Evolutionary conservation across 257 asterid genomes (phyloP).

Genomic region (Nicotiana tomentosiformis): DNA sequence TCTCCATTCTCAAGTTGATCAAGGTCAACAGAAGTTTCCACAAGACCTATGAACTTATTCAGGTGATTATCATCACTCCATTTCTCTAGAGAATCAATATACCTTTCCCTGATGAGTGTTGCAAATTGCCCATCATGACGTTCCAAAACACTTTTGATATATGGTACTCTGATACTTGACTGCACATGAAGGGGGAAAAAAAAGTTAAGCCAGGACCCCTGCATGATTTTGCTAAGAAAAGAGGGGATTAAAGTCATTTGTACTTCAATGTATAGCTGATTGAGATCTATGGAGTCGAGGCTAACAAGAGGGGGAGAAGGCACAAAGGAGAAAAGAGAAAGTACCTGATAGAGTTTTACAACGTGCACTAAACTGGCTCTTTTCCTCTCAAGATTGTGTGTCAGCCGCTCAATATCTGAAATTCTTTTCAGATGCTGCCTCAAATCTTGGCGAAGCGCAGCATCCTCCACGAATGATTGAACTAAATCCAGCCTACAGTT

Average conservation of each 20-base stretch:
- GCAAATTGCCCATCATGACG: conserved; percentile 71
- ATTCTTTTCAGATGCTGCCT: conserved; percentile 92
- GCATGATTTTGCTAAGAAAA: neutral
- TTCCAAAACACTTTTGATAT: conserved; percentile 66
- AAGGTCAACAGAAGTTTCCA: conserved; percentile 93
- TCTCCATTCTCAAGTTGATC: conserved; percentile 98
- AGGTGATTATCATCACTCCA: conserved; percentile 85
- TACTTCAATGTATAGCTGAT: neutral
- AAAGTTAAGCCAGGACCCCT: neutral
- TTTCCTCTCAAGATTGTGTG: conserved; percentile 69
- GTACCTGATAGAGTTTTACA: conserved; percentile 96
- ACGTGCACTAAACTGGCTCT: conserved; percentile 72
- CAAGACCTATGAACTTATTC: conserved; percentile 85
- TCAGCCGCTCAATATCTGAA: conserved; percentile 82
- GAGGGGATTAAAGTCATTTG: neutral
- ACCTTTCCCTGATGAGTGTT: conserved; percentile 61
- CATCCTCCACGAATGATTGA: conserved; percentile 89
- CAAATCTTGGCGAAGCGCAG: conserved; percentile 73
- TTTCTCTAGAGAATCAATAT: conserved; percentile 54
- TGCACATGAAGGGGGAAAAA: conserved; percentile 22
- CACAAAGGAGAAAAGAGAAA: neutral
- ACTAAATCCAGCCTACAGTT: conserved; percentile 80
- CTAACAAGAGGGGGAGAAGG: neutral
- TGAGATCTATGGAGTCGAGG: neutral
- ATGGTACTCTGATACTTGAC: conserved; percentile 91